A percentile compares a stretch with the other conserved stretches of the same genome.
These are phyloP conservation scores for Kwoniella newhampshirensis DNA, from an alignment of 768 basidiomycete genomes.

Conservation along the genomic window DNA sequence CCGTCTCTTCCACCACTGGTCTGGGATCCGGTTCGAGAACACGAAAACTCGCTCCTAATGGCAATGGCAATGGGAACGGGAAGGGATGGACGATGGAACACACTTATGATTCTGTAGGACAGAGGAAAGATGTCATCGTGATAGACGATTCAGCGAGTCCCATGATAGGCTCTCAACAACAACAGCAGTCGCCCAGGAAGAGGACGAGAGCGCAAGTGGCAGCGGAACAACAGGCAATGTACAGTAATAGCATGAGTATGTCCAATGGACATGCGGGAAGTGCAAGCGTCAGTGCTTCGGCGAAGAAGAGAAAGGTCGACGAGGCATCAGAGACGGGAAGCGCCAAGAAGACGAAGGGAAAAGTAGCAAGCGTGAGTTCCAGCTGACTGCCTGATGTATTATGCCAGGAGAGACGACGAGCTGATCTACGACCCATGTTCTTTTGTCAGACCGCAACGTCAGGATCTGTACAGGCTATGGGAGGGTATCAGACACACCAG, in stretches of 20 bases:
- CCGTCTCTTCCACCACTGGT: slow-evolving; percentile 15
- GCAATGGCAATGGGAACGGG: slow-evolving; percentile 31
- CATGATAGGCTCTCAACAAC: background rate
- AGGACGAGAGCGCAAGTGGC: slow-evolving; percentile 38
- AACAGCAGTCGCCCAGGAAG: slow-evolving; percentile 29
- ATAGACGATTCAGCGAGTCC: slow-evolving; percentile 44
- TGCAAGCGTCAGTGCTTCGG: slow-evolving; percentile 1
- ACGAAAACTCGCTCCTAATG: slow-evolving; percentile 6
- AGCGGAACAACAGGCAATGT: slow-evolving; percentile 25
- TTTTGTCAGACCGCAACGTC: slow-evolving; percentile 25
- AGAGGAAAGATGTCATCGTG: slow-evolving; percentile 44
- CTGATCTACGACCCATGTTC: background rate
- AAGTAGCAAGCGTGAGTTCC: slow-evolving; percentile 15
- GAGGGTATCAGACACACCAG: slow-evolving; percentile 10
- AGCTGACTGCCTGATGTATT: background rate
- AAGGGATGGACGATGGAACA: slow-evolving; percentile 50
- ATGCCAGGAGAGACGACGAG: background rate
- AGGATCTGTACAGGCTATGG: slow-evolving; percentile 19
- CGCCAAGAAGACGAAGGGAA: slow-evolving; percentile 37
- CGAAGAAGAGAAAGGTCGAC: slow-evolving; percentile 44
- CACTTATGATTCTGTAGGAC: slow-evolving; percentile 41
- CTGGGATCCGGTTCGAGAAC: slow-evolving; percentile 9
- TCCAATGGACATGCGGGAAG: slow-evolving; percentile 19
- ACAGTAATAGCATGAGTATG: slow-evolving; percentile 22
- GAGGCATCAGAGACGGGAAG: slow-evolving; percentile 28